phyloP scores from a whole-genome alignment of 257 asterid genomes.

The Dorcoceras hygrometricum region DNA sequence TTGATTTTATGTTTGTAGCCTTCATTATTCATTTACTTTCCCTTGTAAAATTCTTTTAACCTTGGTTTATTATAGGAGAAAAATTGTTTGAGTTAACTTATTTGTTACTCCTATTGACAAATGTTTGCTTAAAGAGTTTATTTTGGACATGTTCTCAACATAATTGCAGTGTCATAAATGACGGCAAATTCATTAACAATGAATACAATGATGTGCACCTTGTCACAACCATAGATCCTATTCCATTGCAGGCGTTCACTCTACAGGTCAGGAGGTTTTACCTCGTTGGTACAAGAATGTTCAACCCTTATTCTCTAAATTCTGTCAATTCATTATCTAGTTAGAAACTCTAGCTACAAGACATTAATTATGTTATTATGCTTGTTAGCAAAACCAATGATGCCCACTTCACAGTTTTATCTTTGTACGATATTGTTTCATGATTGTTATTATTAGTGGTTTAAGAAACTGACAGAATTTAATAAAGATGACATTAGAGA shows the following conservation, averaged over 20 bases:
- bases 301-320: conserved; percentile 12
- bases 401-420: conserved; percentile 1
- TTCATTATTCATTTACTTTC: conserved; percentile 3
- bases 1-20: not conserved
- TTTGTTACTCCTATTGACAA: not conserved
- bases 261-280: conserved; percentile 68
- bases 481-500: not conserved
- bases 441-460: not conserved
- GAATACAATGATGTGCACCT: conserved; percentile 90
- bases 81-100: not conserved
- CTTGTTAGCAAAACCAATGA: not conserved
- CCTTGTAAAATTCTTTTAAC: not conserved
- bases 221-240: conserved; percentile 80
- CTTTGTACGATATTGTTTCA: not conserved
- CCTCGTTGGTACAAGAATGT: conserved; percentile 11
- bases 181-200: conserved; percentile 77
- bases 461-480: not conserved
- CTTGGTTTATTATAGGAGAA: conserved; percentile 12
- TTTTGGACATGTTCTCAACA: conserved; percentile 20
- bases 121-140: not conserved
- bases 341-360: not conserved
- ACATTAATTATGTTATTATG: not conserved
- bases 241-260: conserved; percentile 93
- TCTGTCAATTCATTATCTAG: conserved; percentile 1
- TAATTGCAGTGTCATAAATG: conserved; percentile 67